Base-by-base conservation (phyloP, 2,329 filamentous ascomycete genomes). In the Colletotrichum sp. region DNA sequence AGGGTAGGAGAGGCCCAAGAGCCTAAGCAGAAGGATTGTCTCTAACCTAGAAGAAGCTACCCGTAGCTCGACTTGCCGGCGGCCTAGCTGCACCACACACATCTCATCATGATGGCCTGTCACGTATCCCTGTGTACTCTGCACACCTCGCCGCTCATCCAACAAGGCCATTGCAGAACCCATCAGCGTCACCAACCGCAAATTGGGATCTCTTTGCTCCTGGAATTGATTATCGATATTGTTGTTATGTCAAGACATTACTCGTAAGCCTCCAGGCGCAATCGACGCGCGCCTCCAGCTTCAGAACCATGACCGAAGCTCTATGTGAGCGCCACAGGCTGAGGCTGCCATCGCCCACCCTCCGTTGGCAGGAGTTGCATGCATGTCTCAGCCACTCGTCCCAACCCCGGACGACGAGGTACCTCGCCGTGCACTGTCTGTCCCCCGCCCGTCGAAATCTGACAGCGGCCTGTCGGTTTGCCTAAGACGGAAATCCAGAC, bases 391-490 rank as follows among this genome's bases (percentile, higher is more conserved):
- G 59, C 59, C 59, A 32, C 61, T 67, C 34, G 39, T 43, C 26
- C 60, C 61, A n/a, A 61, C 48, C 43, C 52, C 43, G 21, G 39
- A 10, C 14, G 64, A 39, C 71, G 30, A 70, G 43, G 60, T 67
- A 63, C 36, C 24, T 68, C 60, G 24, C 43, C n/a, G 10, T 52
- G 43, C 43, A 52, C 43, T 52, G 59, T 26, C 68, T 63, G 14
- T 63, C 59, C 59, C 39, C 68, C 36, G 68, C 66, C 26, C 34
- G 55, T 59, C n/a, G 67, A 65, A 65, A 74, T 55, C 59, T 48
- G 67, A 74, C 61, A 71, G 67, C 43, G 57, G 24, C 39, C 28
- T 72, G 72, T 61, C 68, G 68, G 72, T 24, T 75, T 75, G 52
- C 72, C 72, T 52, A 67, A 75, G 52, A 39, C 26, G 68, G 72